Evolutionary conservation across 2,329 filamentous ascomycete genomes (phyloP).

Genomic region (Colletotrichum cereale): DNA sequence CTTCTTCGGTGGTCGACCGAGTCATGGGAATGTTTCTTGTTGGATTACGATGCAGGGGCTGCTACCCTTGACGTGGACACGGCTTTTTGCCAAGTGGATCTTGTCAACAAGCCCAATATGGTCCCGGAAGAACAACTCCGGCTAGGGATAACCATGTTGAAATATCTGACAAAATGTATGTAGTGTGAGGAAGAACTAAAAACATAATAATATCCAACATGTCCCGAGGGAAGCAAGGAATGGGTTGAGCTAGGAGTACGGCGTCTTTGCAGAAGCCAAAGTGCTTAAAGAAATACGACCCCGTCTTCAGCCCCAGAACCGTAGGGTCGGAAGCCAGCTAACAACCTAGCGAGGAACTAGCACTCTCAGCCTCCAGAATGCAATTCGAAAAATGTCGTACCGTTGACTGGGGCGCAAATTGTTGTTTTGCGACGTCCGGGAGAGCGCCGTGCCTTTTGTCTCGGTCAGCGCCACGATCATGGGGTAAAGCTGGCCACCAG

Average conservation of each 20-base stretch:
- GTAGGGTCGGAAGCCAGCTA: not conserved
- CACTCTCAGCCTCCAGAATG: not conserved
- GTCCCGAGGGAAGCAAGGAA: too few relatives aligned
- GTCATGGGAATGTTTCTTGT: not conserved
- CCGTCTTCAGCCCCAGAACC: not conserved
- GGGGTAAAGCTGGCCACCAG: not conserved
- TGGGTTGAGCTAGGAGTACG: not conserved
- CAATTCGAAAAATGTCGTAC: not conserved
- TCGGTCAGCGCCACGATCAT: slow-evolving; percentile 1
- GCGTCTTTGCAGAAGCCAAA: not conserved
- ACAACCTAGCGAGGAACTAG: too few relatives aligned
- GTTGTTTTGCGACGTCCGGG: not conserved
- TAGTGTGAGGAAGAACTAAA: not conserved
- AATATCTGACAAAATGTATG: not conserved
- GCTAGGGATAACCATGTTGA: not conserved
- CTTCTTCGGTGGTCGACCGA: fast-evolving
- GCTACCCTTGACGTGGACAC: slow-evolving; percentile 14
- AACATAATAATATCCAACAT: not conserved
- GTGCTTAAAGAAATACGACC: not conserved
- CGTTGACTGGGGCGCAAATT: not conserved
- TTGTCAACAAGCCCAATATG: not conserved
- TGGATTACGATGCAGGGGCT: not conserved
- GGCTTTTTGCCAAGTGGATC: not conserved
- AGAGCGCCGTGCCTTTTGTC: not conserved
- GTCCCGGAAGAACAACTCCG: not conserved